A percentile compares a stretch with the other conserved stretches of the same genome.
Conservation (phyloP, 257 asterid genomes). For the Solanum pinnatisectum region DNA sequence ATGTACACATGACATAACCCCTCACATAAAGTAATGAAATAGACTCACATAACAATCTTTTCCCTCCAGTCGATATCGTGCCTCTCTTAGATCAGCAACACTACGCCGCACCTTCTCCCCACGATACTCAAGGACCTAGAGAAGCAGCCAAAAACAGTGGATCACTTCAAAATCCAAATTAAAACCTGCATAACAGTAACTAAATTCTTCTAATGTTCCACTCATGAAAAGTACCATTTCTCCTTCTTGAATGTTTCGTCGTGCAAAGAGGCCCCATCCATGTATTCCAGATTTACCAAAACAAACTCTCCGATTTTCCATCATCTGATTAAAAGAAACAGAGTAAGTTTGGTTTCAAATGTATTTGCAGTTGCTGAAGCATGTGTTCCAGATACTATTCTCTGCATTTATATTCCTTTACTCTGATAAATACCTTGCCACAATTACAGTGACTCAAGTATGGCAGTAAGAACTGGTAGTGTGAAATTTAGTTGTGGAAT, state of each 20-base stretch:
- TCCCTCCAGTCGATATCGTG: slow-evolving; percentile 57
- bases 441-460: not conserved
- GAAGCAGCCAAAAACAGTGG: slow-evolving; percentile 1
- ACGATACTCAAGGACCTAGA: slow-evolving; percentile 83
- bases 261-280: slow-evolving; percentile 99
- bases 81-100: slow-evolving; percentile 87
- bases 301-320: slow-evolving; percentile 67
- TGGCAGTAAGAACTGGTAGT: not conserved
- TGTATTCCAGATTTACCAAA: slow-evolving; percentile 97
- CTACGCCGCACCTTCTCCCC: slow-evolving; percentile 89
- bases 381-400: not conserved
- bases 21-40: not conserved
- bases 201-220: not conserved
- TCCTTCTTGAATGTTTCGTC: slow-evolving; percentile 77
- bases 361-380: not conserved
- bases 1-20: not conserved
- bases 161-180: not conserved
- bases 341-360: not conserved
- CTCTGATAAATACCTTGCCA: not conserved
- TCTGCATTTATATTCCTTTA: not conserved
- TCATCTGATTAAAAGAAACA: slow-evolving; percentile 29
- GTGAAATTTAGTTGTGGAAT: not conserved
- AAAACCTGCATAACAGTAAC: not conserved
- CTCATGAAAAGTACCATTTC: slow-evolving; percentile 56
- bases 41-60: slow-evolving; percentile 95